phyloP scores from a whole-genome alignment of 148 eudicot species.

The Nepenthes gracilis region DNA sequence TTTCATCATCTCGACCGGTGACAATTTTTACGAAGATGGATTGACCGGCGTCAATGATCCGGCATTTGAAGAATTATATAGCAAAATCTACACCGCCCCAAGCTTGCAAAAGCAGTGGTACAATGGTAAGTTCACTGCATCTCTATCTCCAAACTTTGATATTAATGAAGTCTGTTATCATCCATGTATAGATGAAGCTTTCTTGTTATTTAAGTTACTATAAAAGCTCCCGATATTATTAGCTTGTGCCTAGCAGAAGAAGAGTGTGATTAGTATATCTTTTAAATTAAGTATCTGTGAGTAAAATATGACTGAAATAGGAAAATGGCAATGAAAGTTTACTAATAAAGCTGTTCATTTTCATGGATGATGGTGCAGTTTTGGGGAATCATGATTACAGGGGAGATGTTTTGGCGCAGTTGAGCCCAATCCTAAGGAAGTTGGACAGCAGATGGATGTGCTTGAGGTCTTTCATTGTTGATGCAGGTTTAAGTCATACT shows the following conservation, averaged over 20 bases:
- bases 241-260: too few relatives aligned
- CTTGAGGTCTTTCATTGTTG: conserved; percentile 49
- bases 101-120: conserved; percentile 83
- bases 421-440: conserved; percentile 36
- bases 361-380: conserved; percentile 28
- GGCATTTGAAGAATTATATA: conserved; percentile 52
- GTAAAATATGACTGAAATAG: not conserved
- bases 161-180: too few relatives aligned
- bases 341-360: too few relatives aligned
- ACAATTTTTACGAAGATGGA: conserved; percentile 70
- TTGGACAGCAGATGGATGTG: conserved; percentile 65
- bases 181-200: too few relatives aligned
- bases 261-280: too few relatives aligned
- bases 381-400: conserved; percentile 83
- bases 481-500: conserved; percentile 35
- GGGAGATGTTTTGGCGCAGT: conserved; percentile 66
- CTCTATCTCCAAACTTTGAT: too few relatives aligned
- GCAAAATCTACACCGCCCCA: conserved; percentile 47
- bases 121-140: conserved; percentile 24
- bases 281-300: not conserved
- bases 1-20: conserved; percentile 76
- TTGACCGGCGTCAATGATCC: conserved; percentile 48
- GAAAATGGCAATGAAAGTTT: too few relatives aligned
- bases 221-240: too few relatives aligned
- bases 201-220: too few relatives aligned